These are phyloP conservation scores for Clathrus columnatus DNA, from an alignment of 768 basidiomycete genomes.

Conservation along the genomic window DNA sequence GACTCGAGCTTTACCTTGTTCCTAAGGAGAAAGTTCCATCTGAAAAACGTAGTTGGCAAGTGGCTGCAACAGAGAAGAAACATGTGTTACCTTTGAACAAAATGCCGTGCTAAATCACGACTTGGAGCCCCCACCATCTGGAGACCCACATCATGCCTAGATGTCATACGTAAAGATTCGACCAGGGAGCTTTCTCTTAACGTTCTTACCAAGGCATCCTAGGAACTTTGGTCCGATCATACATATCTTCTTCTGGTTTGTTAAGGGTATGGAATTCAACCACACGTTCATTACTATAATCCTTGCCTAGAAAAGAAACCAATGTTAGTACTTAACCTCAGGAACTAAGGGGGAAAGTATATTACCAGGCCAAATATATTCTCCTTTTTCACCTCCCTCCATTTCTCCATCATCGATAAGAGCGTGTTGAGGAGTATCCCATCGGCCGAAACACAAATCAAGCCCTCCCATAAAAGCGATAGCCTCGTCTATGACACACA, in stretches of 20 bases:
- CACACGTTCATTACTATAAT: conserved; percentile 87
- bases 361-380: conserved; percentile 80
- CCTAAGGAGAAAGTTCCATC: conserved; percentile 90
- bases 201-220: conserved; percentile 90
- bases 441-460: conserved; percentile 91
- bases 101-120: conserved; percentile 89
- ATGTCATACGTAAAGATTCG: background rate
- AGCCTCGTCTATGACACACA: conserved; percentile 94
- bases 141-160: conserved; percentile 92
- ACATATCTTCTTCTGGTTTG: conserved; percentile 93
- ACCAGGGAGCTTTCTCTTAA: background rate
- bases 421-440: conserved; percentile 95
- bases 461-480: conserved; percentile 98
- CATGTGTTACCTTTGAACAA: conserved; percentile 65
- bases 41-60: conserved; percentile 21
- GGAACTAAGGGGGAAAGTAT: conserved; percentile 1
- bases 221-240: conserved; percentile 80
- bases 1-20: conserved; percentile 60
- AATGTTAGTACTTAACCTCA: background rate
- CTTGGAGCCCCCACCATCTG: conserved; percentile 97
- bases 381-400: conserved; percentile 40
- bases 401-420: conserved; percentile 76
- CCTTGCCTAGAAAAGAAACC: conserved; percentile 55
- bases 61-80: background rate
- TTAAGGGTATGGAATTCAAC: conserved; percentile 77